Base-by-base conservation (phyloP, 164 flowering plant genomes). In the Nymphaea colorata region DNA sequence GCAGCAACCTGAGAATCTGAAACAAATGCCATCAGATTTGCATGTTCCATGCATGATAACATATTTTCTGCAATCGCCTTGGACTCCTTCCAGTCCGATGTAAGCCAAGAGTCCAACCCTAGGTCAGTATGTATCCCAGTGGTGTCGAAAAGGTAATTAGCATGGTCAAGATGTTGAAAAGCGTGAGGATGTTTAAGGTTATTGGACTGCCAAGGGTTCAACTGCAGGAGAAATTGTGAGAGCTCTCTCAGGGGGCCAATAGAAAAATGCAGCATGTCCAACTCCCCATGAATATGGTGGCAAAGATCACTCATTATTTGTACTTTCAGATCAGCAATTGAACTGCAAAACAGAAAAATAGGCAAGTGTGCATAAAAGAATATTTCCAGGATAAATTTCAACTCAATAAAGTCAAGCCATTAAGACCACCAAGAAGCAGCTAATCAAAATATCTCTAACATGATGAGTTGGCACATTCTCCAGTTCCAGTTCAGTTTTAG, bases 271-370 rank as follows among this genome's bases (percentile, higher is more conserved):
- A 96, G 96, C 43, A 95, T 97, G 75, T 90, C 90, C 68, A 91
- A 81, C 83, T 94, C 93, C 68, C 96, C 99, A 83, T 86, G 86
- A 16, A 94, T 74, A 79, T 87, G 97, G 81, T 84, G 88, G 71
- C 81, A 91, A 3, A 94, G 87, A 73, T 94, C 97, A 75, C 78
- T 86, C 64, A 94, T 81, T 51, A 94, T 79, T 66, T 91, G 79
- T 73, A 63, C 64, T 41, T 72, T 74, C 63, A 82, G 61, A 7
- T 90, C 88, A 67, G 84, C 81, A 42, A 86, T 90, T 71, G 75
- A 82, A 77, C 99, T 91, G 74, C 74, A 73, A 73, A 43, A 66
- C 69, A 60, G 70, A 65, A 51, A 47, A 45, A 55, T 8, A 25
- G 36, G 36, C 36, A 25, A 25, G 36, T 25, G 36, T 25, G 36